These are phyloP conservation scores for Chondrus crispus DNA, from an alignment of 23 red algal genomes.

Conservation along the genomic window DNA sequence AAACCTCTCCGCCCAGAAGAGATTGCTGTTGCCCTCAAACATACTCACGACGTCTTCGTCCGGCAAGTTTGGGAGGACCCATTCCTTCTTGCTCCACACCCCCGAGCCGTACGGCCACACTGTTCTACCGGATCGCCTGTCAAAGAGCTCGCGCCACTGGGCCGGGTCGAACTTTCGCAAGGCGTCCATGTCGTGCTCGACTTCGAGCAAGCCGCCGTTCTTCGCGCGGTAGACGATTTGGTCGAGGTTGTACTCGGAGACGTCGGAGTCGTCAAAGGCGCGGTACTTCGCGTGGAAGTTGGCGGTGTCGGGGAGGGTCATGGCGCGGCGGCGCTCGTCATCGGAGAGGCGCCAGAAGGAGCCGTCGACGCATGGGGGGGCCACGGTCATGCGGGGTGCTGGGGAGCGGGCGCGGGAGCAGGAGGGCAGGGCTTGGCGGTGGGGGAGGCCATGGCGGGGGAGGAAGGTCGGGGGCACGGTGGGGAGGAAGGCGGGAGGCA, in stretches of 20 bases:
- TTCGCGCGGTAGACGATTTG: constrained; percentile 88
- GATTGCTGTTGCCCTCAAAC: constrained; percentile 99
- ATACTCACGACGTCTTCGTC: constrained; percentile 96
- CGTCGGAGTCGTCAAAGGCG: constrained; percentile 45
- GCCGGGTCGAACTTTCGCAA: constrained; percentile 51
- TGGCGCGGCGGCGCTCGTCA: constrained; percentile 30
- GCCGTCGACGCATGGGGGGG: constrained; percentile 69
- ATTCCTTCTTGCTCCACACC: constrained; percentile 99
- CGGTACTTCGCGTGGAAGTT: constrained; percentile 24
- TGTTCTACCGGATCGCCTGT: constrained; percentile 88
- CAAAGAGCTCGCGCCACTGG: constrained; percentile 97
- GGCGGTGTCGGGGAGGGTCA: not conserved
- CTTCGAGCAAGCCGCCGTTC: constrained; percentile 82
- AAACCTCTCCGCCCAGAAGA: constrained; percentile 99
- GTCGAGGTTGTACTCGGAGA: constrained; percentile 44
- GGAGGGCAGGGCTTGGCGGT: constrained; percentile 68
- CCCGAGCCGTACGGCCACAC: constrained; percentile 98
- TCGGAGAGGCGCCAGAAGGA: constrained; percentile 43
- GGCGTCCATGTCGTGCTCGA: constrained; percentile 98
- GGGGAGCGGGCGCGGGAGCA: constrained; percentile 38
- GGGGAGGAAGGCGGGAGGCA: not conserved
- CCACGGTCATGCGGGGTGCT: constrained; percentile 52
- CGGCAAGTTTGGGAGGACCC: constrained; percentile 92
- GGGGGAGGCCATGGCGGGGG: constrained; percentile 12
- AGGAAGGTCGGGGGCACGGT: not conserved